A percentile compares a stretch with the other conserved stretches of the same genome.
Conservation (phyloP, 805 yeast species). For the Starmerella kuoi region DNA sequence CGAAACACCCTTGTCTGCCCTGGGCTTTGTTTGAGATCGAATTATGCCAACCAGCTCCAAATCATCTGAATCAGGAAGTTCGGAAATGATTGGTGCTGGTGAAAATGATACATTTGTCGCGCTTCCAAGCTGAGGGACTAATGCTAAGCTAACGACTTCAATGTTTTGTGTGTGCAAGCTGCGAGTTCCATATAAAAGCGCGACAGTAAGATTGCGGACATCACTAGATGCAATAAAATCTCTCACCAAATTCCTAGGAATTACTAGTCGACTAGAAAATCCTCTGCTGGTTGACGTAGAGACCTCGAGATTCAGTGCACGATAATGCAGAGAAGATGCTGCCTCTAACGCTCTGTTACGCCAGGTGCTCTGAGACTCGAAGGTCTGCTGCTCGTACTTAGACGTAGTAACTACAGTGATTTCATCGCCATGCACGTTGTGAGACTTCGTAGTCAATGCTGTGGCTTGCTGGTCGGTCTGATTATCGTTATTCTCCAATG, state of each 20-base stretch:
- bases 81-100: constrained; percentile 29
- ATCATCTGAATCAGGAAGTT: constrained; percentile 35
- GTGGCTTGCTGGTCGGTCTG: constrained; percentile 33
- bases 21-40: constrained; percentile 70
- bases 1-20: constrained; percentile 38
- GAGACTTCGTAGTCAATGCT: constrained; percentile 69
- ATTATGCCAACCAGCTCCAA: constrained; percentile 84
- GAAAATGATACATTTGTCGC: constrained; percentile 49
- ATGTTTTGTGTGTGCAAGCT: neutral
- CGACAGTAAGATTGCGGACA: constrained; percentile 70
- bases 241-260: constrained; percentile 71
- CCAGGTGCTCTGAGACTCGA: constrained; percentile 85
- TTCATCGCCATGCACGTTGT: constrained; percentile 91
- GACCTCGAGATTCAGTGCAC: constrained; percentile 55
- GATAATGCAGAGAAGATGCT: constrained; percentile 54
- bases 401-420: constrained; percentile 89
- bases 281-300: neutral
- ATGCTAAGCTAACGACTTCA: constrained; percentile 8
- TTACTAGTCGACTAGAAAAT: constrained; percentile 26
- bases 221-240: constrained; percentile 74
- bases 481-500: constrained; percentile 46
- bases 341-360: constrained; percentile 68
- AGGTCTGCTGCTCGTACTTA: constrained; percentile 71
- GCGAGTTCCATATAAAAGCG: constrained; percentile 51
- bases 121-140: constrained; percentile 54